Evolutionary conservation across 1,284 basidiomycete species (phyloP).

Genomic region (Irpex sp.): DNA sequence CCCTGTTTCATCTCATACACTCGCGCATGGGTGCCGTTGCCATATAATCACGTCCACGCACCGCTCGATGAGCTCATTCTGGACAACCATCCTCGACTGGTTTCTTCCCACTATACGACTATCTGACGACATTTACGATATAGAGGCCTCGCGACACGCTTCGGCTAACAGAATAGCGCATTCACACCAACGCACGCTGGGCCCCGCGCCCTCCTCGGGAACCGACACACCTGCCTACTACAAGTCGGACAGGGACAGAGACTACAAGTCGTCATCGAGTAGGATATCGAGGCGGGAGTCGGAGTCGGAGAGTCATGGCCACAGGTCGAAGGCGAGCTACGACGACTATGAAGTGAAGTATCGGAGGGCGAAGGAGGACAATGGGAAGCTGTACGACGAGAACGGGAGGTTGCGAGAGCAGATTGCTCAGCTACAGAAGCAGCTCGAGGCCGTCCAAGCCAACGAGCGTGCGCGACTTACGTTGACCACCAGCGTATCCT

Average conservation of each 20-base stretch:
- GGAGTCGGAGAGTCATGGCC: constrained; percentile 14
- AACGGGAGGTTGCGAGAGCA: constrained; percentile 21
- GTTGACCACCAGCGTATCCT: constrained; percentile 7
- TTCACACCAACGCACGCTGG: constrained; percentile 6
- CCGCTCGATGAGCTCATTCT: constrained; percentile 24
- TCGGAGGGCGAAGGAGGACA: background rate
- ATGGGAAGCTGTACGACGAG: constrained; percentile 21
- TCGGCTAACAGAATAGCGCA: constrained; percentile 2
- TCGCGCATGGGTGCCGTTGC: constrained; percentile 2
- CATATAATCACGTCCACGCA: constrained; percentile 3
- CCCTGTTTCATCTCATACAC: constrained; percentile 8
- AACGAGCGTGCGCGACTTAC: constrained; percentile 8
- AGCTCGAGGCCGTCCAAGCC: constrained; percentile 1
- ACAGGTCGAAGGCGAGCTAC: background rate
- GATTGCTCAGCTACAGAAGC: constrained; percentile 16
- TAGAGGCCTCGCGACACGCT: constrained; percentile 10
- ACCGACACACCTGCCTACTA: constrained; percentile 12
- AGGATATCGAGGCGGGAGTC: constrained; percentile 16
- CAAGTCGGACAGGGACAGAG: constrained; percentile 4
- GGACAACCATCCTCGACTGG: constrained; percentile 26
- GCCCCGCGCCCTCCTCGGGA: constrained; percentile 8
- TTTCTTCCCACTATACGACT: constrained; percentile 26
- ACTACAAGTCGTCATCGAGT: constrained; percentile 11
- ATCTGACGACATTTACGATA: constrained; percentile 25
- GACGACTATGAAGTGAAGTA: constrained; percentile 19